Evolutionary conservation across 495 filamentous ascomycete genomes (phyloP).

Genomic region (Neurospora sp.): DNA sequence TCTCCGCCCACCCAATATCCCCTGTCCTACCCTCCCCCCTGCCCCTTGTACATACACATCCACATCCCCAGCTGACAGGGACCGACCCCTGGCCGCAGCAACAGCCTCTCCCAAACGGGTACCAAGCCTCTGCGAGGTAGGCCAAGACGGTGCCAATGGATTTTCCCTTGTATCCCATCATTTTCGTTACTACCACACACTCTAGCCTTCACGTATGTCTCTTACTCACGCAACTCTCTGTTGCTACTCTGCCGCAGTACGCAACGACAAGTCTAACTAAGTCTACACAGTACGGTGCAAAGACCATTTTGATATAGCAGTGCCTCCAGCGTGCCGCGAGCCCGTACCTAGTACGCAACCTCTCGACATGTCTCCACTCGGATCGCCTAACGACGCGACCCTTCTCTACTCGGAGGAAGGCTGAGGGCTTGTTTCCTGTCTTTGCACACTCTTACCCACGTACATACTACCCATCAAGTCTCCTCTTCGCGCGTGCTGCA

Average conservation of each 20-base stretch:
- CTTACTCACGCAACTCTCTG: slow-evolving; percentile 4
- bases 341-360: slow-evolving; percentile 4
- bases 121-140: slow-evolving; percentile 15
- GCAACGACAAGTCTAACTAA: neutral
- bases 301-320: slow-evolving; percentile 37
- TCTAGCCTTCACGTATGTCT: neutral
- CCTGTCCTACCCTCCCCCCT: neutral
- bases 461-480: slow-evolving; percentile 8
- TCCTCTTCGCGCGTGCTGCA: slow-evolving; percentile 13
- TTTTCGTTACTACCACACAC: slow-evolving; percentile 7
- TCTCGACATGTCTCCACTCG: slow-evolving; percentile 2
- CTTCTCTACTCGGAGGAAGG: slow-evolving; percentile 2
- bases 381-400: slow-evolving; percentile 1
- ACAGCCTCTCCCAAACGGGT: slow-evolving; percentile 13
- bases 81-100: slow-evolving; percentile 6
- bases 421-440: slow-evolving; percentile 10
- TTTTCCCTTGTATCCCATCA: slow-evolving; percentile 16
- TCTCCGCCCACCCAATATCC: neutral
- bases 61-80: slow-evolving; percentile 14
- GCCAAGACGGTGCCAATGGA: slow-evolving; percentile 14
- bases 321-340: slow-evolving; percentile 25
- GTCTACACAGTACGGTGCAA: neutral
- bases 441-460: slow-evolving; percentile 1
- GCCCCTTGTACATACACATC: neutral
- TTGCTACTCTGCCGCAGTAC: slow-evolving; percentile 1